Conservation (phyloP, 768 basidiomycete species). For the Infundibulicybe gibba region DNA sequence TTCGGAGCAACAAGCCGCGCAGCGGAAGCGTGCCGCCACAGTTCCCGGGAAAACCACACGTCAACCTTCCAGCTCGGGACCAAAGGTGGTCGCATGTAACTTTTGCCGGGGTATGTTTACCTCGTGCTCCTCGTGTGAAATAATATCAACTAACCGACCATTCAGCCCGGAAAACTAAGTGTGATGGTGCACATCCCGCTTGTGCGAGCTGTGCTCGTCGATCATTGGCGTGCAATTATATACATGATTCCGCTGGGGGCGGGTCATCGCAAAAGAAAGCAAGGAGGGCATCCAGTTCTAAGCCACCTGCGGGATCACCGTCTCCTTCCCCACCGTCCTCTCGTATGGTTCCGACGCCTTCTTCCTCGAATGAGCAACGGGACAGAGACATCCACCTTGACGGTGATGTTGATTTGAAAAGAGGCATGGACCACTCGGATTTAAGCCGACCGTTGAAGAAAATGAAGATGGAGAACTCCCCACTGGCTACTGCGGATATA, state of each 20-base stretch:
- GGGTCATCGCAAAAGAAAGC: slow-evolving; percentile 41
- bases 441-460: slow-evolving; percentile 58
- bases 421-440: slow-evolving; percentile 53
- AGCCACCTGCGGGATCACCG: slow-evolving; percentile 34
- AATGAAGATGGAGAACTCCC: slow-evolving; percentile 62
- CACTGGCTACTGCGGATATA: slow-evolving; percentile 40
- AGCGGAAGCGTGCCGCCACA: slow-evolving; percentile 67
- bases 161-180: slow-evolving; percentile 83
- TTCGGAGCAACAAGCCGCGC: slow-evolving; percentile 63
- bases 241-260: slow-evolving; percentile 51
- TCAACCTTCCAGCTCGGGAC: slow-evolving; percentile 63
- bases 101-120: slow-evolving; percentile 69
- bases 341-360: slow-evolving; percentile 47
- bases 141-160: slow-evolving; percentile 1
- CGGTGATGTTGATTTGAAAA: slow-evolving; percentile 56
- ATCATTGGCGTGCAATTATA: slow-evolving; percentile 75
- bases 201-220: slow-evolving; percentile 82
- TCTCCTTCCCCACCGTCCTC: slow-evolving; percentile 59
- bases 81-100: slow-evolving; percentile 86
- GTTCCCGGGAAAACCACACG: slow-evolving; percentile 60
- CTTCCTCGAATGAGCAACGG: slow-evolving; percentile 35
- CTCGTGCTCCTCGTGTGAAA: slow-evolving; percentile 1
- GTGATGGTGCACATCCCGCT: slow-evolving; percentile 82
- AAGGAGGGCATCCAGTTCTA: slow-evolving; percentile 54
- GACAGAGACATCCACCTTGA: slow-evolving; percentile 39